A percentile compares a stretch with the other conserved stretches of the same genome.
Conservation (phyloP, 495 filamentous ascomycete species). For the Tuber magnatum region DNA sequence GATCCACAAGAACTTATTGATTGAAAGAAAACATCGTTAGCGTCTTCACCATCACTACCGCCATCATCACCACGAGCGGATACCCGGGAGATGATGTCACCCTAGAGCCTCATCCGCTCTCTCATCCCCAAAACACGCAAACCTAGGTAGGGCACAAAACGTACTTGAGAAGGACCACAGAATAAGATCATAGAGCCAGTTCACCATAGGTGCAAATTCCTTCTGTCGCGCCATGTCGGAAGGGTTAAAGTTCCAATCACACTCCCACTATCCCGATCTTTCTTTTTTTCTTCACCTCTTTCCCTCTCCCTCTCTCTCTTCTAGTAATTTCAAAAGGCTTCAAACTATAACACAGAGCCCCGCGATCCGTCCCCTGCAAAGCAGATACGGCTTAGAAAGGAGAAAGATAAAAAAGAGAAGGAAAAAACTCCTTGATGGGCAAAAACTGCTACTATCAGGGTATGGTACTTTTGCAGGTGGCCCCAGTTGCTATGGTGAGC, state of each 20-base stretch:
- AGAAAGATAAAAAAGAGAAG: neutral
- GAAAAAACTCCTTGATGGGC: neutral
- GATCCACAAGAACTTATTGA: conserved; percentile 78
- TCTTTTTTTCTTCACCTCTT: neutral
- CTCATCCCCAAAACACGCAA: neutral
- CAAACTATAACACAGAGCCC: neutral
- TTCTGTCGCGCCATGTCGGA: conserved; percentile 32
- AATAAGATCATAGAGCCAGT: conserved; percentile 61
- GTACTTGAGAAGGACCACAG: conserved; percentile 60
- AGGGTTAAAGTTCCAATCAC: neutral
- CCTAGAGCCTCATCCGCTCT: neutral
- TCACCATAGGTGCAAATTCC: conserved; percentile 51
- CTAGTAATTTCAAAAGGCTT: neutral
- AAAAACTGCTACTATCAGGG: neutral
- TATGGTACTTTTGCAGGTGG: neutral
- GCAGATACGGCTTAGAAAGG: neutral
- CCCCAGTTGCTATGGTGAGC: neutral
- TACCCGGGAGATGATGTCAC: neutral
- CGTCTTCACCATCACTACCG: neutral
- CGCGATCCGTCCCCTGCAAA: neutral
- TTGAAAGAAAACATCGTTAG: conserved; percentile 61
- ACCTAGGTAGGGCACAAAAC: conserved; percentile 6
- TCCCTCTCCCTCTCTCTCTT: neutral
- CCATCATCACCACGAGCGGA: neutral
- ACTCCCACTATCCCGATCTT: neutral